A percentile compares a stretch with the other conserved stretches of the same genome.
phyloP scores from a whole-genome alignment of 2,329 filamentous ascomycete genomes.

The Verticillium isaacii region DNA sequence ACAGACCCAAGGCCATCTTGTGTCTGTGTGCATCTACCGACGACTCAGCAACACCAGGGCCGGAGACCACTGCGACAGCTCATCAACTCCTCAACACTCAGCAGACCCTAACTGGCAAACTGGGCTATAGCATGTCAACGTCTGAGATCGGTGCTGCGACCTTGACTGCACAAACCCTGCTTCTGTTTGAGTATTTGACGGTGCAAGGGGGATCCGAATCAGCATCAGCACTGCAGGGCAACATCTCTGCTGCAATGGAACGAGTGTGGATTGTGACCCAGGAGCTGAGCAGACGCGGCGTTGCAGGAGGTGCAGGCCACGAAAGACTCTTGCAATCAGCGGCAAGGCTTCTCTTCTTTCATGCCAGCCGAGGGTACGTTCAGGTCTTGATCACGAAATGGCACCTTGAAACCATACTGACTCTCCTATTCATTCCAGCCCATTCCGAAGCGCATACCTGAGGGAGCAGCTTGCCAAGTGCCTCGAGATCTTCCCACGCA shows the following conservation, averaged over 20 bases:
- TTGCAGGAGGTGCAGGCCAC: slow-evolving; percentile 30
- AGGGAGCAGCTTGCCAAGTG: slow-evolving; percentile 57
- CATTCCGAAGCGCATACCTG: slow-evolving; percentile 64
- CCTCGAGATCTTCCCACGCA: slow-evolving; percentile 63
- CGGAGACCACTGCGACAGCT: slow-evolving; percentile 17
- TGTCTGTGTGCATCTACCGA: slow-evolving; percentile 36
- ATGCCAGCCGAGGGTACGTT: slow-evolving; percentile 54
- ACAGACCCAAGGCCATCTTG: slow-evolving; percentile 26
- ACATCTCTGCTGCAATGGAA: slow-evolving; percentile 46
- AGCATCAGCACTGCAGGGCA: slow-evolving; percentile 43
- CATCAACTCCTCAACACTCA: slow-evolving; percentile 46
- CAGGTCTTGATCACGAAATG: not conserved
- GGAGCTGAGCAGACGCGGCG: slow-evolving; percentile 33
- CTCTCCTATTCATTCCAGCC: slow-evolving; percentile 33
- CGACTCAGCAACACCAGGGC: slow-evolving; percentile 6
- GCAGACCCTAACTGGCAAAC: slow-evolving; percentile 46
- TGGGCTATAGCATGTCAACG: slow-evolving; percentile 52
- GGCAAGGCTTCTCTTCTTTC: slow-evolving; percentile 60
- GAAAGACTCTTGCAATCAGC: slow-evolving; percentile 68
- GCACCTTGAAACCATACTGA: slow-evolving; percentile 12
- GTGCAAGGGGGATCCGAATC: slow-evolving; percentile 35
- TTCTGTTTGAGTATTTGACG: slow-evolving; percentile 64
- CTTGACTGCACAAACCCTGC: slow-evolving; percentile 55
- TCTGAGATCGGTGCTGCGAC: slow-evolving; percentile 43
- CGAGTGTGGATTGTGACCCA: slow-evolving; percentile 35